Conservation (phyloP, 768 basidiomycete species). For the Boletales sp. region DNA sequence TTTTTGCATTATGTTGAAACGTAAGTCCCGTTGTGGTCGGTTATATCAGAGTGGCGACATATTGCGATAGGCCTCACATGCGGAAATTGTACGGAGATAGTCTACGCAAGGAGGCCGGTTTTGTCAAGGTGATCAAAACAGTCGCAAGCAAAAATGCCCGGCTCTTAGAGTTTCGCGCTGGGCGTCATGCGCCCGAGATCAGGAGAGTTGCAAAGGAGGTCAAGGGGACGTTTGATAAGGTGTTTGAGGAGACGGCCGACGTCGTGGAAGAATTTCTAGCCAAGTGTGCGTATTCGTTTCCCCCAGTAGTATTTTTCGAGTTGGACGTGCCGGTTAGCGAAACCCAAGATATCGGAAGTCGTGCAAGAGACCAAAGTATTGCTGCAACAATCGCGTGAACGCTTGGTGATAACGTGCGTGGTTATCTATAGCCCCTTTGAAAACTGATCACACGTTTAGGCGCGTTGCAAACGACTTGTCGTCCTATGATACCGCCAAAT, state of each 20-base stretch:
- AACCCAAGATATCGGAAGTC: slow-evolving; percentile 82
- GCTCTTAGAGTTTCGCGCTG: slow-evolving; percentile 70
- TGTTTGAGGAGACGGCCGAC: slow-evolving; percentile 90
- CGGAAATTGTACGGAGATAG: slow-evolving; percentile 91
- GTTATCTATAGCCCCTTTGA: neutral
- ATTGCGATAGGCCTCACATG: slow-evolving; percentile 86
- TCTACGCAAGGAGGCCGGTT: slow-evolving; percentile 92
- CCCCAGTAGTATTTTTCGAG: neutral
- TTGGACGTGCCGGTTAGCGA: slow-evolving; percentile 48
- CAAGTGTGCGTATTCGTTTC: slow-evolving; percentile 58
- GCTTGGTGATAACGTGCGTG: slow-evolving; percentile 86
- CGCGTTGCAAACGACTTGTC: slow-evolving; percentile 83
- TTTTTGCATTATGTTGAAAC: slow-evolving; percentile 90
- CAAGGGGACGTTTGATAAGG: slow-evolving; percentile 92
- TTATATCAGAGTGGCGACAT: neutral
- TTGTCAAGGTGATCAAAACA: slow-evolving; percentile 96
- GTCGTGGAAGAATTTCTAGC: slow-evolving; percentile 92
- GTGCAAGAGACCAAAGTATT: slow-evolving; percentile 91
- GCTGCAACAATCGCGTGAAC: slow-evolving; percentile 86
- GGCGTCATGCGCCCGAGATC: slow-evolving; percentile 80
- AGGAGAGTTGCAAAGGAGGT: slow-evolving; percentile 85
- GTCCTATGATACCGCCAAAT: slow-evolving; percentile 75
- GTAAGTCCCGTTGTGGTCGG: slow-evolving; percentile 43
- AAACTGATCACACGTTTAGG: slow-evolving; percentile 32
- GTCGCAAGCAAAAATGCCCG: slow-evolving; percentile 83